Conservation (phyloP, 306 rosid genomes). For the Corylus americana region DNA sequence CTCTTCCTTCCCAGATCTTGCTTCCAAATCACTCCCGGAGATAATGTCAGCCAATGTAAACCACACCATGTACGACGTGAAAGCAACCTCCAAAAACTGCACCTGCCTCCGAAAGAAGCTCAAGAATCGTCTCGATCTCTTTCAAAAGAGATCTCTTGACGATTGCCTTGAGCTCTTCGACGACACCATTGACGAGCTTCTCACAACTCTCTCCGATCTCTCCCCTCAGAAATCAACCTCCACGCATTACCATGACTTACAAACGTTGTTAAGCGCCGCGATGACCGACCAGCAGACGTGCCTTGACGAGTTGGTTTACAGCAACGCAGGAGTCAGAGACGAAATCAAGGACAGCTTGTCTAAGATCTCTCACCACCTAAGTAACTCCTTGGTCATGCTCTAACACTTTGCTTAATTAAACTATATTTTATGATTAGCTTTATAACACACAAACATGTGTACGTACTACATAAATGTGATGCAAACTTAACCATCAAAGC, state of each 20-base stretch:
- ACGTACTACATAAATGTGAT: no score
- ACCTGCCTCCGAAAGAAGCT: constrained; percentile 22
- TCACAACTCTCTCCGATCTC: constrained; percentile 46
- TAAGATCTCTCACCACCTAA: constrained; percentile 49
- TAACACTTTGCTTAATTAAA: no score
- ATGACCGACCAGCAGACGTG: constrained; percentile 87
- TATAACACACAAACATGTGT: no score
- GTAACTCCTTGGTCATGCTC: constrained; percentile 71
- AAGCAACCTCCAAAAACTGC: constrained; percentile 53
- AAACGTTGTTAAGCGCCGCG: constrained; percentile 71
- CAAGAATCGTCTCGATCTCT: constrained; percentile 10
- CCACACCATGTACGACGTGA: constrained; percentile 49
- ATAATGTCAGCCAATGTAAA: constrained; percentile 45
- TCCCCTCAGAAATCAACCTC: constrained; percentile 14
- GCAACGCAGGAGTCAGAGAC: constrained; percentile 31
- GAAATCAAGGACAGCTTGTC: constrained; percentile 37
- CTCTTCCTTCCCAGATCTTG: constrained; percentile 53
- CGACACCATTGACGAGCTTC: constrained; percentile 49
- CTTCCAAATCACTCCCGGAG: constrained; percentile 57
- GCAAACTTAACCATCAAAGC: no score
- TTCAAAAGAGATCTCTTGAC: constrained; percentile 56
- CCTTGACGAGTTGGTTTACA: constrained; percentile 62
- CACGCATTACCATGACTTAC: constrained; percentile 34
- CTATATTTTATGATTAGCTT: no score
- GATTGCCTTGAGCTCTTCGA: constrained; percentile 72